These are phyloP conservation scores for Podospora anserina DNA, from an alignment of 495 filamentous ascomycete genomes.

Conservation along the genomic window DNA sequence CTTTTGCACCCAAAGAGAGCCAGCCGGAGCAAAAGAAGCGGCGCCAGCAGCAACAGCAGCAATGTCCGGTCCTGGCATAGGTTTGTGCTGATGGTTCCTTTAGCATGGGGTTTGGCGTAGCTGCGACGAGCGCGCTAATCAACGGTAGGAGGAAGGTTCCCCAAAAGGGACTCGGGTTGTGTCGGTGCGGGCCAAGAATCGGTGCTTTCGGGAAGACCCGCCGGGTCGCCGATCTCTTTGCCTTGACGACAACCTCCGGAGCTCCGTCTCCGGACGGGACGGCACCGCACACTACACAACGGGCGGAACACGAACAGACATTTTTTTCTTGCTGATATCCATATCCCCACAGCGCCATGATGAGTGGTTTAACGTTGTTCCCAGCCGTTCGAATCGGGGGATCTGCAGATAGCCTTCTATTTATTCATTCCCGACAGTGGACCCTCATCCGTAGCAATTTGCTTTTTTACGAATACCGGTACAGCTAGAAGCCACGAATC, in stretches of 20 bases:
- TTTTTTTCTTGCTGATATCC: not conserved
- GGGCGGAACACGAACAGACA: not conserved
- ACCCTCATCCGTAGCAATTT: not conserved
- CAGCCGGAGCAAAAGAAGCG: not conserved
- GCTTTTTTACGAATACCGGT: not conserved
- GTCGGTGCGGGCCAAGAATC: not conserved
- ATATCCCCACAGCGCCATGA: not conserved
- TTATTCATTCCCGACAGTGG: not conserved
- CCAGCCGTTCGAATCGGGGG: not conserved
- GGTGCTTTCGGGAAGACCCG: not conserved
- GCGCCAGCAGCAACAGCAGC: not conserved
- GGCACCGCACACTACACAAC: not conserved
- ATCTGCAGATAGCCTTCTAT: not conserved
- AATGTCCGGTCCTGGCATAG: not conserved
- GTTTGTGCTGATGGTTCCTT: not conserved
- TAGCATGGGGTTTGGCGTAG: not conserved
- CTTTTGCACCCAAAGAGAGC: not conserved
- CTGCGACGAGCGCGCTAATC: not conserved
- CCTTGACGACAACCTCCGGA: not conserved
- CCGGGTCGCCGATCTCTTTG: not conserved
- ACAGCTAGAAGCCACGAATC: not conserved
- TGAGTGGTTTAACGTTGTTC: not conserved
- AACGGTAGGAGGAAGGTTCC: not conserved
- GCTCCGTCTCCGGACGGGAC: too few species aligned
- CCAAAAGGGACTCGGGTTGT: not conserved